phyloP scores from a whole-genome alignment of 768 basidiomycete species.

The Kwoniella heveanensis region DNA sequence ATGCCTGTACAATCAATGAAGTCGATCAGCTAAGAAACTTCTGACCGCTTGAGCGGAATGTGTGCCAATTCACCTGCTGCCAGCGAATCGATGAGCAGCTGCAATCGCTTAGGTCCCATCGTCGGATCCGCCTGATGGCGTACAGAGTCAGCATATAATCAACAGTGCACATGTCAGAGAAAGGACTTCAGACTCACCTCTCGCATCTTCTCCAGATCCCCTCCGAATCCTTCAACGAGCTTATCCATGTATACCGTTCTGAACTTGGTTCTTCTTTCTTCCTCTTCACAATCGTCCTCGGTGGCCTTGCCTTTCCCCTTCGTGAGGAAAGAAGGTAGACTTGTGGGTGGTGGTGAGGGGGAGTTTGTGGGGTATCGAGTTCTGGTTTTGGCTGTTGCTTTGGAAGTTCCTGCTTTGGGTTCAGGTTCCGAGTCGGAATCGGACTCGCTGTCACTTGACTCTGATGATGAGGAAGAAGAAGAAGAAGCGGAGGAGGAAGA shows the following conservation, averaged over 20 bases:
- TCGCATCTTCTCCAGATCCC: constrained; percentile 48
- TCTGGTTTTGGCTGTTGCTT: constrained; percentile 13
- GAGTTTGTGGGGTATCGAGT: constrained; percentile 31
- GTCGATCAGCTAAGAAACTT: not conserved
- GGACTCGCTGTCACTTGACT: constrained; percentile 29
- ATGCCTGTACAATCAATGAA: constrained; percentile 9
- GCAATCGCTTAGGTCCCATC: constrained; percentile 26
- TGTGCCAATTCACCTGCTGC: constrained; percentile 22
- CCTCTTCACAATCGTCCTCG: constrained; percentile 21
- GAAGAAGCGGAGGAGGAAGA: constrained; percentile 27
- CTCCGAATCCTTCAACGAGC: constrained; percentile 46
- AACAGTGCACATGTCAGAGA: not conserved
- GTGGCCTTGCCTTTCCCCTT: constrained; percentile 18
- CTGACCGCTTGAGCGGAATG: not conserved
- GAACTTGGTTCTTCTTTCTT: constrained; percentile 39
- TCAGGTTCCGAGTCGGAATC: constrained; percentile 37
- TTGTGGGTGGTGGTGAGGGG: constrained; percentile 38
- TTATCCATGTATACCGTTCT: constrained; percentile 51
- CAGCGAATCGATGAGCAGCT: constrained; percentile 29
- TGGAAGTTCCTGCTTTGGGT: constrained; percentile 15
- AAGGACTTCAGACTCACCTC: constrained; percentile 24
- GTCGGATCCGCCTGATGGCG: constrained; percentile 24
- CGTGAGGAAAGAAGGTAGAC: constrained; percentile 44
- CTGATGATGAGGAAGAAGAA: constrained; percentile 16
- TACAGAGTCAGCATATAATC: not conserved